Conservation (phyloP, 2,329 filamentous ascomycete species). For the Talaromyces rugulosus region DNA sequence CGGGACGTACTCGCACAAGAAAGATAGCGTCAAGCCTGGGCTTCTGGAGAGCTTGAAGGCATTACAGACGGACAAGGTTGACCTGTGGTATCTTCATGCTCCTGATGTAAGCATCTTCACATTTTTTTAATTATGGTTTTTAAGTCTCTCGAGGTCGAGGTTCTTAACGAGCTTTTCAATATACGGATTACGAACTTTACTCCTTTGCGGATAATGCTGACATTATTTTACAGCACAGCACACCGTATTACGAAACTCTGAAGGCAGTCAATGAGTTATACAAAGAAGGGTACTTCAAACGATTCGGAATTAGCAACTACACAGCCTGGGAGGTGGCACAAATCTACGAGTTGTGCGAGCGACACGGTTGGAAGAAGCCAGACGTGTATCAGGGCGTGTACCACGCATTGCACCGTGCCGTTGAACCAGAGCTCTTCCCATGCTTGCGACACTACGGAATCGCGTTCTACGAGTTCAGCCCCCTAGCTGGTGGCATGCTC, state of each 20-base stretch:
- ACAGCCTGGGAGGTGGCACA: constrained; percentile 45
- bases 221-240: constrained; percentile 12
- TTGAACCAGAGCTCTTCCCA: constrained; percentile 41
- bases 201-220: neutral
- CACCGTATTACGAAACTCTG: constrained; percentile 45
- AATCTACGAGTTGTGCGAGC: constrained; percentile 43
- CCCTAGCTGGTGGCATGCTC: constrained; percentile 45
- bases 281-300: constrained; percentile 43
- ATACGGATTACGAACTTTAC: neutral
- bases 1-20: constrained; percentile 24
- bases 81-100: constrained; percentile 50
- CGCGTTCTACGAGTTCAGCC: constrained; percentile 39
- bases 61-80: constrained; percentile 37
- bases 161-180: neutral
- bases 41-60: constrained; percentile 35
- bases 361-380: constrained; percentile 41
- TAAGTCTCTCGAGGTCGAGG: neutral
- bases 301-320: constrained; percentile 46
- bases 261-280: constrained; percentile 44
- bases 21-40: constrained; percentile 29
- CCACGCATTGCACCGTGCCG: constrained; percentile 33
- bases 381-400: constrained; percentile 47
- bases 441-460: constrained; percentile 42
- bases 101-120: constrained; percentile 38
- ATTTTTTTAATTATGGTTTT: neutral